Evolutionary conservation across 257 asterid genomes (phyloP), one percentile per base, ranked within the genome.

Genomic region (Nicotiana knightiana): DNA sequence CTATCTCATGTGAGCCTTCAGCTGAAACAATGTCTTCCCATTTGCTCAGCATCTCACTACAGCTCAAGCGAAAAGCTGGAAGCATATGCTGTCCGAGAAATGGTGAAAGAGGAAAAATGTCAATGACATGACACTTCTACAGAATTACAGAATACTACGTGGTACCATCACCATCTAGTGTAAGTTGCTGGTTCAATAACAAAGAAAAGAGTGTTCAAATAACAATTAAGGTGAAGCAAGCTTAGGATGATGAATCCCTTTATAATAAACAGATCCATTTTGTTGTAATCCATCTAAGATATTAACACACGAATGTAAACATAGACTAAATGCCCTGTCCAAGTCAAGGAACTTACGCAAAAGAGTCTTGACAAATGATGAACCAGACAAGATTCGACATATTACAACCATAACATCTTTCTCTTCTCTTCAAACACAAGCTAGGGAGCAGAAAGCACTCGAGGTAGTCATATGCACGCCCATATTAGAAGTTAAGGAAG

Each of bases 21-120:
- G 13, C 24, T 24, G 0, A 9, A 21, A 71, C 61, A 6, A 5
- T 17, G 15, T 71, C 39, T 21, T 71, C 39, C 79, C 79, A 71
- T 71, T 71, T 46, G 24, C 61, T 46, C 82, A 90, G 18, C 83
- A 86, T 86, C 58, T 90, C 92, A 6, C 30, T 78, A 1, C 85
- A 81, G 61, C 92, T 85, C 86, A 82, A 76, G 48, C 32, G 54
- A 63, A 90, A 87, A 0, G 88, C 90, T 9, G 91, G 90, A 26
- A 87, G 46, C 93, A 87, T 90, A 54, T 70, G 86, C 92, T 90
- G 64, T 8, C 30, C 58, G 13, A 43, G 61, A 46, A 68, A 71
- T 71, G 12, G 24, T 46, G 39, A 71, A 71, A 2, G 3, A 43
- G 35, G 12, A 46, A 39, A n/a, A 3, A n/a, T 5, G 58, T 70